Percentiles rank a stretch among this genome's conserved stretches.
Conservation (phyloP, 345 rosid genomes). For the Geranium rotundifolium region DNA sequence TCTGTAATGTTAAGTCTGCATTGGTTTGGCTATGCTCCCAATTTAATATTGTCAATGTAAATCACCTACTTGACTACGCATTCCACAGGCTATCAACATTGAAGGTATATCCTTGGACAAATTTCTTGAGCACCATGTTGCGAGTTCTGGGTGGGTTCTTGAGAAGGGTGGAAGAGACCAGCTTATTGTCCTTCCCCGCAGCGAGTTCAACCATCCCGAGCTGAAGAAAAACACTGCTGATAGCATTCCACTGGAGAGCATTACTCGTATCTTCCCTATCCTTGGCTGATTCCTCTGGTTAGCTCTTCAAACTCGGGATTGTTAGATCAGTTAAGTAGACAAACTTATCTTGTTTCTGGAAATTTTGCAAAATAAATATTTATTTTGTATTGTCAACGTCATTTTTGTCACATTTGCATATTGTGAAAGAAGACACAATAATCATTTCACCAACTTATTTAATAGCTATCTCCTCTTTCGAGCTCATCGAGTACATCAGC, state of each 20-base stretch:
- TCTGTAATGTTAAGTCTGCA: background rate
- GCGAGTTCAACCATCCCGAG: slow-evolving; percentile 79
- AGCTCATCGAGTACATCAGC: slow-evolving; percentile 29
- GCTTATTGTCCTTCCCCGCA: slow-evolving; percentile 45
- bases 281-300: slow-evolving; percentile 38
- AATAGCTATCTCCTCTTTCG: slow-evolving; percentile 6
- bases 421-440: no score
- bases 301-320: no score
- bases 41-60: background rate
- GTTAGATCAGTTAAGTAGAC: no score
- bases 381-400: no score
- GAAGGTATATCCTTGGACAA: slow-evolving; percentile 81
- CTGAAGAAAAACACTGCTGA: slow-evolving; percentile 63
- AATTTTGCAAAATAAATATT: no score
- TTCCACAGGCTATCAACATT: slow-evolving; percentile 60
- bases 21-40: background rate
- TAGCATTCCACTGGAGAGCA: slow-evolving; percentile 64
- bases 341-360: no score
- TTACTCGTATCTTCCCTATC: slow-evolving; percentile 83
- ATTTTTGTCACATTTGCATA: no score
- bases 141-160: slow-evolving; percentile 59
- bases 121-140: slow-evolving; percentile 64
- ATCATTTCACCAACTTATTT: background rate
- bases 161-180: slow-evolving; percentile 61
- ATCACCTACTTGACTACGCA: background rate